Percentiles rank a stretch among this genome's conserved stretches.
These are phyloP conservation scores for Camelina sativa DNA, from an alignment of 345 rosid genomes.

Conservation along the genomic window DNA sequence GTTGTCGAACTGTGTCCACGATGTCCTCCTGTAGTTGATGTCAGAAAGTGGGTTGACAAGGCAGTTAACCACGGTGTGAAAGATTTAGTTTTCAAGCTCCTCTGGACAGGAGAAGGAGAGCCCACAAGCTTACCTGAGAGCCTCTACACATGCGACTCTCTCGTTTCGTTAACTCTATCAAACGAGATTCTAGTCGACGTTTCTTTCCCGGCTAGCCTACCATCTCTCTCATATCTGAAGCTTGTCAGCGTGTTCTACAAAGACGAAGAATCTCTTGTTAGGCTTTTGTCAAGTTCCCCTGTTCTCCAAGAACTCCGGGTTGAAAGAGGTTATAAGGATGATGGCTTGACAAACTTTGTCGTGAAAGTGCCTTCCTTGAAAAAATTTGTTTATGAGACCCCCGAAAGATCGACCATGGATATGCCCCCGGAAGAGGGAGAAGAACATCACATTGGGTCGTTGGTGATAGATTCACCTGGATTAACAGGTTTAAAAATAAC, in stretches of 20 bases:
- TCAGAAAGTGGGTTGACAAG: background rate
- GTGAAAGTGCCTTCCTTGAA: too few species aligned
- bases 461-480: constrained; percentile 15
- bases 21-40: background rate
- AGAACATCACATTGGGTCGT: background rate
- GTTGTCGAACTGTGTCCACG: background rate
- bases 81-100: background rate
- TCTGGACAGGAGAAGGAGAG: background rate
- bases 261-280: background rate
- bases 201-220: background rate
- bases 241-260: background rate
- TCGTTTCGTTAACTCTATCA: background rate
- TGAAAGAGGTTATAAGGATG: too few species aligned
- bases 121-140: background rate
- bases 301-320: background rate
- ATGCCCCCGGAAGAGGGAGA: too few species aligned
- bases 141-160: background rate
- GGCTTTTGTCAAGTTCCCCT: background rate
- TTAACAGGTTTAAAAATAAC: background rate
- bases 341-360: too few species aligned
- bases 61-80: background rate
- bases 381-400: too few species aligned
- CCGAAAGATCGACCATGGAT: too few species aligned
- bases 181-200: background rate
- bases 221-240: background rate